phyloP scores from a whole-genome alignment of 2,329 filamentous ascomycete species.

The Furcasterigmium furcatum region DNA sequence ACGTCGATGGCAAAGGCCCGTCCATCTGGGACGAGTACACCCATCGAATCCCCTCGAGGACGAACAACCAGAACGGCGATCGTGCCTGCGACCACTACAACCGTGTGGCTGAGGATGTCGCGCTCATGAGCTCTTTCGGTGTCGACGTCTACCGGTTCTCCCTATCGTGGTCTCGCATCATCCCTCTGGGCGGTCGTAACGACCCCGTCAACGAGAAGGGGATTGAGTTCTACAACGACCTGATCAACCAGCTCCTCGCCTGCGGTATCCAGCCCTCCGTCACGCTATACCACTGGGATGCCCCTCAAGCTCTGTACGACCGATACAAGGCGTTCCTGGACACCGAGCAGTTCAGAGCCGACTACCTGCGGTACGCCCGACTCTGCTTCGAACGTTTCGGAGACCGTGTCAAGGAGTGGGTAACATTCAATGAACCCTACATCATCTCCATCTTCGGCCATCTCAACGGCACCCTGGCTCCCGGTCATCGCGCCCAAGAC shows the following conservation, averaged over 20 bases:
- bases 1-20: constrained; percentile 31
- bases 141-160: constrained; percentile 63
- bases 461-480: constrained; percentile 28
- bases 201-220: constrained; percentile 62
- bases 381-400: constrained; percentile 30
- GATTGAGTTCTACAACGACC: constrained; percentile 54
- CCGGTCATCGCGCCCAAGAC: constrained; percentile 29
- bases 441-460: constrained; percentile 34
- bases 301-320: constrained; percentile 30
- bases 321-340: constrained; percentile 31
- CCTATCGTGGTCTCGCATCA: constrained; percentile 63
- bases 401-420: constrained; percentile 32
- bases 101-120: constrained; percentile 49
- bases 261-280: constrained; percentile 58
- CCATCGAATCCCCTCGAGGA: constrained; percentile 34
- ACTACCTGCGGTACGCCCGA: constrained; percentile 32
- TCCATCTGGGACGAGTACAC: constrained; percentile 40
- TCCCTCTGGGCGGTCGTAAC: constrained; percentile 59
- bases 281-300: constrained; percentile 65
- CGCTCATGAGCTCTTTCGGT: constrained; percentile 53
- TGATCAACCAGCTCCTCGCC: constrained; percentile 56
- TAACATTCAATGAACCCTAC: constrained; percentile 35
- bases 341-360: constrained; percentile 22
- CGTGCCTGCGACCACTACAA: constrained; percentile 42
- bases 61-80: constrained; percentile 40